Evolutionary conservation across 1,284 basidiomycete species (phyloP).

Genomic region (Boletus hoseneyae): DNA sequence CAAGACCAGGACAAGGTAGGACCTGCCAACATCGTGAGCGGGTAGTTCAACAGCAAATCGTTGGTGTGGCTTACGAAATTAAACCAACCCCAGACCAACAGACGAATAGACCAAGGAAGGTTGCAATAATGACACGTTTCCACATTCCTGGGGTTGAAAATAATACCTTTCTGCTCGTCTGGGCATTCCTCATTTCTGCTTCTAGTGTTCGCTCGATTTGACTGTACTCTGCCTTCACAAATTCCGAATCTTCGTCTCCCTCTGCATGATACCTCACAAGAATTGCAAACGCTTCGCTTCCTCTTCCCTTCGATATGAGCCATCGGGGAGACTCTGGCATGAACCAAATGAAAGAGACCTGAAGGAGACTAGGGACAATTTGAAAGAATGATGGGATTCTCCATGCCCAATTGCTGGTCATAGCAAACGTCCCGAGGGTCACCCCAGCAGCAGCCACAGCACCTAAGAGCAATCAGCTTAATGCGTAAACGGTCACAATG

Average conservation of each 20-base stretch:
- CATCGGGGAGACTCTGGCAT: conserved; percentile 62
- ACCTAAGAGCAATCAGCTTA: conserved; percentile 6
- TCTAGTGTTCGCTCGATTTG: conserved; percentile 49
- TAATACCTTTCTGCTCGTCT: not conserved
- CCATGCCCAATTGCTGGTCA: conserved; percentile 44
- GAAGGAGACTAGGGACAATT: not conserved
- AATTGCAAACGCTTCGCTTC: conserved; percentile 34
- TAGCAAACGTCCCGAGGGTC: conserved; percentile 48
- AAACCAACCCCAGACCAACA: conserved; percentile 36
- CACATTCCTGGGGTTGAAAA: not conserved
- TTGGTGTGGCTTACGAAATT: conserved; percentile 5
- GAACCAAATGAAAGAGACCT: conserved; percentile 29
- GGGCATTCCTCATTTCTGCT: conserved; percentile 1
- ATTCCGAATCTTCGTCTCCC: conserved; percentile 14
- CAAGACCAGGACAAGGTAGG: conserved; percentile 15
- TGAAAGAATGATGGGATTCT: conserved; percentile 12
- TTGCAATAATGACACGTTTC: not conserved
- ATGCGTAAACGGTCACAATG: not conserved
- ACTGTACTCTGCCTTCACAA: conserved; percentile 25
- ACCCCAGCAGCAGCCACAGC: conserved; percentile 25
- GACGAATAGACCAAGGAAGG: conserved; percentile 41
- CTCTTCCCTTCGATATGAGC: conserved; percentile 51
- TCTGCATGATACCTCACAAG: conserved; percentile 21
- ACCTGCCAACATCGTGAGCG: conserved; percentile 6
- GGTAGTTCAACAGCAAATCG: not conserved